phyloP scores from a whole-genome alignment of 345 rosid species.

The Melaleuca alternifolia region DNA sequence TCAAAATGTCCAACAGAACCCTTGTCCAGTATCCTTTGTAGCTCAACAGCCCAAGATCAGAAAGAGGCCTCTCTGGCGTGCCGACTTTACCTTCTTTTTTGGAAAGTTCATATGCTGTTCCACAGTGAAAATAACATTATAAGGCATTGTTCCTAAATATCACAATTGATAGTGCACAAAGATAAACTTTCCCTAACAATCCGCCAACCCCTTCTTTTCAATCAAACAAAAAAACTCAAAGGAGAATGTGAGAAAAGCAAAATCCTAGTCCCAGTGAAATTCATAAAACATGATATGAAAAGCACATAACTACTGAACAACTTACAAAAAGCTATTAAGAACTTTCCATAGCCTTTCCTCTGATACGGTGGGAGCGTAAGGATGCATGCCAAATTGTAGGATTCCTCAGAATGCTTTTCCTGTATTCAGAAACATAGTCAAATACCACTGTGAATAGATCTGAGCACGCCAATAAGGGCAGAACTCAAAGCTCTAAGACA shows the following conservation, averaged over 20 bases:
- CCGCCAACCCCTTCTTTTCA: background rate
- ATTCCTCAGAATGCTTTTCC: constrained; percentile 98
- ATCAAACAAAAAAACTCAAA: background rate
- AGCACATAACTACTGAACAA: background rate
- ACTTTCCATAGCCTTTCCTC: constrained; percentile 98
- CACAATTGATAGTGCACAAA: background rate
- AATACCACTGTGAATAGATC: background rate
- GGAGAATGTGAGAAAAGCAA: background rate
- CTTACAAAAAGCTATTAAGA: constrained; percentile 95
- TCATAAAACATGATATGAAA: no score
- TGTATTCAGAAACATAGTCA: constrained; percentile 18
- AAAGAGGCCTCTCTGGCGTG: constrained; percentile 97
- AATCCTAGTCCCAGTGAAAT: background rate
- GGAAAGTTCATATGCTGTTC: constrained; percentile 93
- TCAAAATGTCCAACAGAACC: constrained; percentile 88
- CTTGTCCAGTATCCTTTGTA: constrained; percentile 99
- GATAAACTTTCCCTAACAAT: background rate
- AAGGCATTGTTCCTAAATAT: background rate
- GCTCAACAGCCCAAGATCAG: constrained; percentile 92
- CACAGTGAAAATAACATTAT: background rate
- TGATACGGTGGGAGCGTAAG: constrained; percentile 97
- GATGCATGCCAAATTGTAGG: constrained; percentile 95
- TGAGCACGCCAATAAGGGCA: background rate
- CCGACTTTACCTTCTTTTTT: constrained; percentile 99
- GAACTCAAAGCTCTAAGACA: background rate